These are phyloP conservation scores for Wickerhamiella allomyrinae DNA, from an alignment of 805 yeast species.

Conservation along the genomic window DNA sequence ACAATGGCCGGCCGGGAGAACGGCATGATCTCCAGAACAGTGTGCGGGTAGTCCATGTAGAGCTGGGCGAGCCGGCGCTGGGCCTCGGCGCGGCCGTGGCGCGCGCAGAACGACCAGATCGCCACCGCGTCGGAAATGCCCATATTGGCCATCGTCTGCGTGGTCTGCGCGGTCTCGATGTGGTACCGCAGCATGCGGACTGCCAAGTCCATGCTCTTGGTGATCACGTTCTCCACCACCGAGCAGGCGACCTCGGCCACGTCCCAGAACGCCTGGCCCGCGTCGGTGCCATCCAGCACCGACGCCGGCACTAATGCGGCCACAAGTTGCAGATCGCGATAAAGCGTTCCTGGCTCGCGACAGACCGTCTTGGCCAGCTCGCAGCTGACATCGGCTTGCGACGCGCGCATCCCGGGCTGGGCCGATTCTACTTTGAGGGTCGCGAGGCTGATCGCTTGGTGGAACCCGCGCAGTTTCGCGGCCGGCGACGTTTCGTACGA, in stretches of 20 bases:
- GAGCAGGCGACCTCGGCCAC: constrained; percentile 23
- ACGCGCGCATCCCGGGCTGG: constrained; percentile 1
- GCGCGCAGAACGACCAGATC: constrained; percentile 20
- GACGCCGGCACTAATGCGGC: constrained; percentile 23
- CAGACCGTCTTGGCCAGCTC: constrained; percentile 22
- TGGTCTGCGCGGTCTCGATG: constrained; percentile 13
- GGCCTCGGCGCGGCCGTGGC: constrained; percentile 17
- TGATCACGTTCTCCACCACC: constrained; percentile 14
- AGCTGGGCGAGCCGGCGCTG: constrained; percentile 17
- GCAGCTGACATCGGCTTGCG: constrained; percentile 23
- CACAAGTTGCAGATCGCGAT: constrained; percentile 24
- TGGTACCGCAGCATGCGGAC: constrained; percentile 17
- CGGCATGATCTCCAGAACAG: constrained; percentile 16
- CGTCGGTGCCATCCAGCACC: constrained; percentile 20
- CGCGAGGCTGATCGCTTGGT: constrained; percentile 9
- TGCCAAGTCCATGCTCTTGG: constrained; percentile 18
- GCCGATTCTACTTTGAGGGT: not conserved
- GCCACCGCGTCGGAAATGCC: constrained; percentile 19
- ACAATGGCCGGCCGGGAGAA: constrained; percentile 13
- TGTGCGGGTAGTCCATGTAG: constrained; percentile 13
- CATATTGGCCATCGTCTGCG: constrained; percentile 15
- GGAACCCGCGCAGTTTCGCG: constrained; percentile 11
- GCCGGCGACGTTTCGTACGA: constrained; percentile 11
- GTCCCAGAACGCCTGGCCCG: constrained; percentile 26
- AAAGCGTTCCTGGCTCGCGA: constrained; percentile 22